phyloP scores from a whole-genome alignment of 2,329 filamentous ascomycete species.

The Dichotomopilus funicola region DNA sequence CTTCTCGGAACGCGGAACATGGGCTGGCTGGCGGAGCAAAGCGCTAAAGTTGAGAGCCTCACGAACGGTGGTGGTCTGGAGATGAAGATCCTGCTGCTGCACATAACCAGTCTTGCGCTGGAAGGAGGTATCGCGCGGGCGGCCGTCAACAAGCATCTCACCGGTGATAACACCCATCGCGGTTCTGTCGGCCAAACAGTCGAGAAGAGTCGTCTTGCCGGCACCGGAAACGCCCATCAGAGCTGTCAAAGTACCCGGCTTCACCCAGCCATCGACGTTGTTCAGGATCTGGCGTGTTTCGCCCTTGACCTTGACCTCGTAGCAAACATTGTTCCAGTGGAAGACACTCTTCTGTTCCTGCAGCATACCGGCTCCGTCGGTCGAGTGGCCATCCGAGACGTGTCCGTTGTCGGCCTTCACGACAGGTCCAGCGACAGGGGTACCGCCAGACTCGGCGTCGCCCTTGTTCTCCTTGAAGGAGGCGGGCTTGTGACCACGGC shows the following conservation, averaged over 20 bases:
- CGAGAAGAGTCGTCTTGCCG: slow-evolving; percentile 88
- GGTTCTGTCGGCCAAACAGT: slow-evolving; percentile 77
- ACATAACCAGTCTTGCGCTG: slow-evolving; percentile 90
- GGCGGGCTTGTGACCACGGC: slow-evolving; percentile 57
- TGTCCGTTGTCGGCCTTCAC: slow-evolving; percentile 39
- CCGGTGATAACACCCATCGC: slow-evolving; percentile 86
- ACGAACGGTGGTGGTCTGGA: slow-evolving; percentile 76
- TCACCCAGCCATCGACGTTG: slow-evolving; percentile 87
- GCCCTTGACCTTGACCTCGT: slow-evolving; percentile 68
- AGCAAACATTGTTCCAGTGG: slow-evolving; percentile 81
- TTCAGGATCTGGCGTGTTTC: slow-evolving; percentile 71
- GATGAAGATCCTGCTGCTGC: slow-evolving; percentile 86
- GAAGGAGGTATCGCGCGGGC: slow-evolving; percentile 70
- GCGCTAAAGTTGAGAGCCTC: slow-evolving; percentile 85
- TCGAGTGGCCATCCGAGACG: slow-evolving; percentile 22
- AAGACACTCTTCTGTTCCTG: slow-evolving; percentile 66
- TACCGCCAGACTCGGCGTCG: slow-evolving; percentile 49
- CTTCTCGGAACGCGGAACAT: slow-evolving; percentile 69
- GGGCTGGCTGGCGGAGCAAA: slow-evolving; percentile 71
- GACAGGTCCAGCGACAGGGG: slow-evolving; percentile 41
- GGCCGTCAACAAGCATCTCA: slow-evolving; percentile 64
- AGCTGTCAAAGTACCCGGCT: slow-evolving; percentile 82
- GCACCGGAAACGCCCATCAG: slow-evolving; percentile 89
- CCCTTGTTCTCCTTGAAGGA: slow-evolving; percentile 55
- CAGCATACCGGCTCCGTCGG: slow-evolving; percentile 35